Base-by-base conservation (phyloP, 139 green algal genomes). In the Chlamydomonas schloesseri region DNA sequence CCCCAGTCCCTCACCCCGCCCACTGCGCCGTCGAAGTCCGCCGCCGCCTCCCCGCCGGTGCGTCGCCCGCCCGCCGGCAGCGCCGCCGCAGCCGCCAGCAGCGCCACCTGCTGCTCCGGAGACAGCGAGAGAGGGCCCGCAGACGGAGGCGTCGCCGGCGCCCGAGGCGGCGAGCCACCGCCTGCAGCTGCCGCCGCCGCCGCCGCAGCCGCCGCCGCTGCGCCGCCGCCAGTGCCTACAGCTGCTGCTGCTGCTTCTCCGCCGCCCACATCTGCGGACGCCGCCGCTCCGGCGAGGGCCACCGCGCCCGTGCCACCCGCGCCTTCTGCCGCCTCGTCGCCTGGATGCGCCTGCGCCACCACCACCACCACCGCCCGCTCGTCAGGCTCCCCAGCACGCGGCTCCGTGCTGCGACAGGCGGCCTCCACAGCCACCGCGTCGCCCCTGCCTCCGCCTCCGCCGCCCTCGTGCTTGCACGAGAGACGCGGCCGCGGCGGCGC, bases 1-100 rank as follows among this genome's bases (percentile, higher is more conserved):
- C 73, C 73, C 73, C 53, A 69, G 50, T 81, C 73, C 21, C 53
- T 29, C 4, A 70, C 31, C 9, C 73, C n/a, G 31, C 73, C 73
- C 6, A 81, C 8, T 9, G 53, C 31, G 17, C 10, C 53, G 50
- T 70, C 73, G 55, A 68, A 81, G 50, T 81, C 73, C 24, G 53
- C 50, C 33, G 34, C 13, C 29, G 53, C 23, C 55, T 83, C 76
- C 60, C 46, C n/a, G 37, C 76, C 76, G 8, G 76, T 73, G 34
- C 76, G 76, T 3, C 53, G 28, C 34, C 15, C 1, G 14, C 14
- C 68, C 11, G 0, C 15, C 26, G 17, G 31, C 68, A 26, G 60
- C 57, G 37, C 34, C 76, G 76, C 76, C 28, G 31, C 11, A 11
- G 3, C 36, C 21, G n/a, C 60, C 29, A 83, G 34, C 36, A 62